Conservation (phyloP, 345 rosid genomes). For the Angophora floribunda region DNA sequence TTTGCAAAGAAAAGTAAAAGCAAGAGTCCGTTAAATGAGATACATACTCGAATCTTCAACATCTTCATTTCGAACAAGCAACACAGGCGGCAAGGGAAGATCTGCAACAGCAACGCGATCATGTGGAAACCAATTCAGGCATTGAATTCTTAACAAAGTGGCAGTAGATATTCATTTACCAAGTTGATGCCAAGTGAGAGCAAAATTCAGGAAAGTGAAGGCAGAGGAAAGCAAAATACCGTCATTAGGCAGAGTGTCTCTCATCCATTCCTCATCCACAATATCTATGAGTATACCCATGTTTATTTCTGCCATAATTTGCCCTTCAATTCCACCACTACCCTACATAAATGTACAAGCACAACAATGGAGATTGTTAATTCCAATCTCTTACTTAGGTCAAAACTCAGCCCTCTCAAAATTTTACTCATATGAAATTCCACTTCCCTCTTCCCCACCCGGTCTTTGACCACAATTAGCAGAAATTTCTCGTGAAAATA, state of each 20-base stretch:
- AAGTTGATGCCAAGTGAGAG: not conserved
- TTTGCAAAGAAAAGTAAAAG: not conserved
- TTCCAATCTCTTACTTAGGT: not conserved
- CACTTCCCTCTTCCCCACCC: not conserved
- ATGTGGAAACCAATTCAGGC: not conserved
- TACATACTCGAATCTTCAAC: slow-evolving; percentile 84
- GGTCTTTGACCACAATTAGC: not conserved
- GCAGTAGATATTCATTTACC: not conserved
- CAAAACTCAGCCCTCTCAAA: not conserved
- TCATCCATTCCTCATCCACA: slow-evolving; percentile 96
- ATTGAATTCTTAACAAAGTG: not conserved
- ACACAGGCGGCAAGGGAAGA: slow-evolving; percentile 69
- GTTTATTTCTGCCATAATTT: slow-evolving; percentile 58
- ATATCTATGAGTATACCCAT: slow-evolving; percentile 80
- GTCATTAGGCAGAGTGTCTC: slow-evolving; percentile 85
- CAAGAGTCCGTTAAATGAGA: not conserved
- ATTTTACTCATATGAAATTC: not conserved
- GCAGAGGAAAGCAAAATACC: slow-evolving; percentile 24
- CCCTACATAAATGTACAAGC: not conserved
- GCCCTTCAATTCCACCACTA: not conserved
- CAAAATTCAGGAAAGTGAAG: not conserved
- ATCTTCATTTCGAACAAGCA: slow-evolving; percentile 70
- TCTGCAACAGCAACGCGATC: slow-evolving; percentile 27
- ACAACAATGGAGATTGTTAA: not conserved
- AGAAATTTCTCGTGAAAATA: not conserved